Evolutionary conservation across 129 eudicot species (phyloP).

Genomic region (Centella asiatica): DNA sequence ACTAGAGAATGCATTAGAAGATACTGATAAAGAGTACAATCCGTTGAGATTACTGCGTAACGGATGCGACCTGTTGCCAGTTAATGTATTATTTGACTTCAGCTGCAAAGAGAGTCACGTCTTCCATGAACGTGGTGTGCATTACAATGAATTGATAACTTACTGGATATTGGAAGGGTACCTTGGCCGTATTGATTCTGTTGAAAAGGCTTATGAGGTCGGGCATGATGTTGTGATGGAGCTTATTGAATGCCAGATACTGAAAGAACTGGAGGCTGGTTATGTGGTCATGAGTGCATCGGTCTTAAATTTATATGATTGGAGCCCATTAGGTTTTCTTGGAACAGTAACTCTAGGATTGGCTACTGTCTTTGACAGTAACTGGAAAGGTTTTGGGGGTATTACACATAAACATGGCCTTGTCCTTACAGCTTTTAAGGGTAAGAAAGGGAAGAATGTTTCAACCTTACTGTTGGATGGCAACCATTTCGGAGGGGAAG

Average conservation of each 20-base stretch:
- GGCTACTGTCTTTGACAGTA: conserved; percentile 23
- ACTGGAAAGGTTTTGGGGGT: conserved; percentile 24
- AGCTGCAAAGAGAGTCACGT: conserved; percentile 25
- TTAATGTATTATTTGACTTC: conserved; percentile 28
- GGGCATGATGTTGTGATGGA: conserved; percentile 44
- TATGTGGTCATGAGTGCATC: conserved; percentile 22
- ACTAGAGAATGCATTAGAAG: conserved; percentile 15
- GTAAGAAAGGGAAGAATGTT: conserved; percentile 13
- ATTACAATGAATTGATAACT: conserved; percentile 45
- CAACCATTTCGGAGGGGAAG: conserved; percentile 16
- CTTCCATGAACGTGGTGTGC: conserved; percentile 27
- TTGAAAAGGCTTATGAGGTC: conserved; percentile 27
- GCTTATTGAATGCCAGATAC: conserved; percentile 35
- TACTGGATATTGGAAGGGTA: conserved; percentile 64
- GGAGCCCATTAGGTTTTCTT: background rate
- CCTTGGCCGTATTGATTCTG: conserved; percentile 19
- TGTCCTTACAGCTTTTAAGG: conserved; percentile 22
- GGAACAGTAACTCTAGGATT: conserved; percentile 27
- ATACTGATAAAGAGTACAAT: conserved; percentile 5
- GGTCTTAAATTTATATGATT: background rate
- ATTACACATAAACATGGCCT: conserved; percentile 26
- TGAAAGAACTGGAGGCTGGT: conserved; percentile 35
- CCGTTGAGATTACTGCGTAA: conserved; percentile 20
- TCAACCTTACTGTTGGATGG: conserved; percentile 37
- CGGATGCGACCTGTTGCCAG: conserved; percentile 24